phyloP scores from a whole-genome alignment of 2,329 filamentous ascomycete species.

The Cladobotryum protrusum region DNA sequence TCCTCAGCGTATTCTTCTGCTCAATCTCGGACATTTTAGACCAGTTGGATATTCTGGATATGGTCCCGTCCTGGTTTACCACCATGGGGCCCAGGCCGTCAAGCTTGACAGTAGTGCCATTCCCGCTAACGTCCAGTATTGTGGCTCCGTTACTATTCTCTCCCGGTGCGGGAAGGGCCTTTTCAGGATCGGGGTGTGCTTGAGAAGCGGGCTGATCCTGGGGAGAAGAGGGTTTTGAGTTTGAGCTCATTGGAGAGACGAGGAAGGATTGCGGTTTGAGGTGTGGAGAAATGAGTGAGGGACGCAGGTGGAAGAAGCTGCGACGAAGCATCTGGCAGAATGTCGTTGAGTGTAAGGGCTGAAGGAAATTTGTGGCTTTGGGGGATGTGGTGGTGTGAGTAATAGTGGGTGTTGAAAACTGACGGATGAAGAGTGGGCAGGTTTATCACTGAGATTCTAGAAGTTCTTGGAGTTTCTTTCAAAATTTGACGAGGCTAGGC shows the following conservation, averaged over 20 bases:
- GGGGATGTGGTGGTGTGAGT: not conserved
- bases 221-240: not conserved
- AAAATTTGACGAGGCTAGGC: not conserved
- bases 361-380: not conserved
- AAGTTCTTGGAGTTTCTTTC: not conserved
- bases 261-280: constrained; percentile 1
- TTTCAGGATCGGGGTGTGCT: constrained; percentile 8
- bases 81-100: constrained; percentile 68
- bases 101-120: constrained; percentile 44
- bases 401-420: no score
- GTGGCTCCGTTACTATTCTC: constrained; percentile 14
- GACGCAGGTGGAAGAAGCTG: not conserved
- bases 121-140: constrained; percentile 28
- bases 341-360: not conserved
- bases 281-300: not conserved
- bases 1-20: constrained; percentile 57
- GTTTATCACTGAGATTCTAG: not conserved
- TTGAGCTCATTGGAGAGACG: constrained; percentile 2
- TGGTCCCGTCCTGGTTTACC: constrained; percentile 64
- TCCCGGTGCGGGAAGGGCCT: constrained; percentile 23
- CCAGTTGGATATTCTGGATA: constrained; percentile 70
- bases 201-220: not conserved
- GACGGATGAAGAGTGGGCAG: not conserved
- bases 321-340: constrained; percentile 5
- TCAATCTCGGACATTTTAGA: constrained; percentile 63